These are phyloP conservation scores for Globisporangium cylindrosporum DNA, from an alignment of 352 stramenopile species.

Conservation along the genomic window DNA sequence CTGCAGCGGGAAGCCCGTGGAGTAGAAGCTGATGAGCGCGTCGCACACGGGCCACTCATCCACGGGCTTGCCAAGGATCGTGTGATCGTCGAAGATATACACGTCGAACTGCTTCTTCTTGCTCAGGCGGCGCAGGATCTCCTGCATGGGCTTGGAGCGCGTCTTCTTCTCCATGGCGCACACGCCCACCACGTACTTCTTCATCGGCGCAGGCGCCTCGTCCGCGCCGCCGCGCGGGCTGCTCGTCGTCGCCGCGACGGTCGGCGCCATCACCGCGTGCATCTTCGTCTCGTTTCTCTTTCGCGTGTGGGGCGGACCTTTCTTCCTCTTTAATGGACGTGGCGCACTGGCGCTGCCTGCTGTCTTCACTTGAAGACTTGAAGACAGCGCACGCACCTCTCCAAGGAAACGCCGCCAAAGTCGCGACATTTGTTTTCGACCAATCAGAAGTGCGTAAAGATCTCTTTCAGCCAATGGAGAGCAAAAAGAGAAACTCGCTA, in stretches of 20 bases:
- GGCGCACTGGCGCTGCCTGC: neutral
- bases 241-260: neutral
- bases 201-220: slow-evolving; percentile 12
- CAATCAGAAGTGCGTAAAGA: neutral
- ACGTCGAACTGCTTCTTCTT: slow-evolving; percentile 95
- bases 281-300: neutral
- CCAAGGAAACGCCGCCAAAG: neutral
- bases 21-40: slow-evolving; percentile 99
- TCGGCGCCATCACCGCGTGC: slow-evolving; percentile 9
- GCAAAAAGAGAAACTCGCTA: too few species aligned
- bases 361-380: slow-evolving; percentile 6
- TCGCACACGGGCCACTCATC: slow-evolving; percentile 96
- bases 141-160: slow-evolving; percentile 94
- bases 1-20: slow-evolving; percentile 95
- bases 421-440: neutral
- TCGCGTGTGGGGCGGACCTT: neutral
- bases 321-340: neutral
- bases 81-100: slow-evolving; percentile 97
- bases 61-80: slow-evolving; percentile 94
- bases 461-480: neutral
- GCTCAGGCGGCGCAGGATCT: slow-evolving; percentile 93
- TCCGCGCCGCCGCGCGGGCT: slow-evolving; percentile 10
- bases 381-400: neutral
- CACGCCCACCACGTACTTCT: slow-evolving; percentile 92
- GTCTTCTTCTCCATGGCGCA: slow-evolving; percentile 99